phyloP scores from a whole-genome alignment of 192 early-diverging fungal species.

The Entomortierella lignicola region DNA sequence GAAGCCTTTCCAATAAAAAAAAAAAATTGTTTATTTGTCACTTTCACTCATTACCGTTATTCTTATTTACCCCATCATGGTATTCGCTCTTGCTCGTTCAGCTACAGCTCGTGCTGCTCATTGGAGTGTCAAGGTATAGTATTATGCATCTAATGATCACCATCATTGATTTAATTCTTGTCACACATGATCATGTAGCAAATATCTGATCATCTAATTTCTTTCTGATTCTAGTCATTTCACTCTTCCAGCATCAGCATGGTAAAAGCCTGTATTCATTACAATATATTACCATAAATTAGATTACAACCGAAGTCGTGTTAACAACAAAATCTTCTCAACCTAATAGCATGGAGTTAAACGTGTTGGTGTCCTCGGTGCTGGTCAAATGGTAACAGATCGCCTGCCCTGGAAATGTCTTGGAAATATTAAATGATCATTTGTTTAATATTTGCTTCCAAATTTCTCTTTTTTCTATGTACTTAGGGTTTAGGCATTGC shows the following conservation, averaged over 20 bases:
- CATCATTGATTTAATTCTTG: no score
- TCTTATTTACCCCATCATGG: slow-evolving; percentile 20
- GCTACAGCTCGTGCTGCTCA: slow-evolving; percentile 42
- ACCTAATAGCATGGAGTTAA: slow-evolving; percentile 44
- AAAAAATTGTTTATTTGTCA: neutral
- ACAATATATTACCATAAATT: no score
- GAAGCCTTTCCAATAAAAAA: neutral
- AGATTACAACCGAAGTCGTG: no score
- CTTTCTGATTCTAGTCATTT: slow-evolving; percentile 32
- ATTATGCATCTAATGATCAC: neutral
- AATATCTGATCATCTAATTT: neutral
- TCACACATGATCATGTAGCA: neutral
- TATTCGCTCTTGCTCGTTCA: slow-evolving; percentile 47
- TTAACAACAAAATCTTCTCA: no score
- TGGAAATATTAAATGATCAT: no score
- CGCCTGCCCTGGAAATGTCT: neutral
- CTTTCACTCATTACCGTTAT: slow-evolving; percentile 2
- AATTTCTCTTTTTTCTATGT: neutral
- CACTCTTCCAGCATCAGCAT: slow-evolving; percentile 40
- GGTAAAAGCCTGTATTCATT: slow-evolving; percentile 27
- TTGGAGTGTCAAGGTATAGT: slow-evolving; percentile 46
- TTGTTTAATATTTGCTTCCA: neutral
- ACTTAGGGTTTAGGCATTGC: slow-evolving; percentile 84
- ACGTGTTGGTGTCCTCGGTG: slow-evolving; percentile 88
- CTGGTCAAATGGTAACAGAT: slow-evolving; percentile 87